Conservation (phyloP, 805 yeast genomes). For the Yamadazyma nakazawae region DNA sequence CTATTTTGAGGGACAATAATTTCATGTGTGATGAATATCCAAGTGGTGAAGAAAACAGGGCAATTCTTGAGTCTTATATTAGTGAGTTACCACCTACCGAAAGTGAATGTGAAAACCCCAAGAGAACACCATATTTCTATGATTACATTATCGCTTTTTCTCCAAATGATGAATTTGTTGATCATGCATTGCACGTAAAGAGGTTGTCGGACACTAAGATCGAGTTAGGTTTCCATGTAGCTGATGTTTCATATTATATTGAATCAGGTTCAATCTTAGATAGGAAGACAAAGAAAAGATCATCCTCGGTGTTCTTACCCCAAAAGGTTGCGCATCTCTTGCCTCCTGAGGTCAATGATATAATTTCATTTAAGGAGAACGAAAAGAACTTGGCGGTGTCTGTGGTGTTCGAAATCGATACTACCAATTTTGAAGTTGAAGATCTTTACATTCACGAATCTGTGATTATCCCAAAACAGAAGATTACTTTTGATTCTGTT, state of each 20-base stretch:
- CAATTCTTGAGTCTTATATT: slow-evolving; percentile 11
- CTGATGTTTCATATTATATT: slow-evolving; percentile 73
- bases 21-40: slow-evolving; percentile 78
- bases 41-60: slow-evolving; percentile 27
- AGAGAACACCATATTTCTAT: slow-evolving; percentile 51
- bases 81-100: slow-evolving; percentile 43
- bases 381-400: slow-evolving; percentile 66
- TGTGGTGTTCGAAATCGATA: slow-evolving; percentile 76
- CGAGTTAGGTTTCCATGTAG: slow-evolving; percentile 81
- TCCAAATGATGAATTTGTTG: slow-evolving; percentile 57
- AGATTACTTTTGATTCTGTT: slow-evolving; percentile 52
- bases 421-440: slow-evolving; percentile 65
- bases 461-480: slow-evolving; percentile 58
- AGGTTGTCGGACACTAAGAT: slow-evolving; percentile 55
- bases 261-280: slow-evolving; percentile 76
- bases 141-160: slow-evolving; percentile 67
- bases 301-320: slow-evolving; percentile 83
- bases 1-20: slow-evolving; percentile 84
- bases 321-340: slow-evolving; percentile 67
- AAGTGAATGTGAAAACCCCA: slow-evolving; percentile 28
- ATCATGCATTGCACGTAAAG: slow-evolving; percentile 81
- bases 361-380: slow-evolving; percentile 59
- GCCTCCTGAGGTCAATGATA: slow-evolving; percentile 61
- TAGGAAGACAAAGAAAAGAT: slow-evolving; percentile 85
- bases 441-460: slow-evolving; percentile 77